Base-by-base conservation (phyloP, 306 rosid genomes). In the Castanea mollissima region DNA sequence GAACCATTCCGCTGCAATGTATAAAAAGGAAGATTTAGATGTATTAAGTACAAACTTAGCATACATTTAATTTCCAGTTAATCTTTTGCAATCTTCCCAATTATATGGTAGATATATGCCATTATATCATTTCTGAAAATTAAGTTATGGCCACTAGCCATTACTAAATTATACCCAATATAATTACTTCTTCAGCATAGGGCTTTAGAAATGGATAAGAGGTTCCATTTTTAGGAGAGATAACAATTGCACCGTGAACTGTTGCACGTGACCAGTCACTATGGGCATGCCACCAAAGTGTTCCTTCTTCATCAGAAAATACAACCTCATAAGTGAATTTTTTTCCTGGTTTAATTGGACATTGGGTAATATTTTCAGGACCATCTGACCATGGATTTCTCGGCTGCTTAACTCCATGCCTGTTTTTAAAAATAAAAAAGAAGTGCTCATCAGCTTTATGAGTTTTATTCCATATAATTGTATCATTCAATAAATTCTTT, bases 271-370 rank as follows among this genome's bases (percentile, higher is more conserved):
- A 2, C 88, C 88, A 85, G 1, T 72, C 80, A 4, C 88, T 85
- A 34, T 85, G 88, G 9, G 88, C 86, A 38, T 85, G 88, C 88
- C 88, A 85, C 86, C 88, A 85, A 1, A 85, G n/a, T 1, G 88
- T 85, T 20, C 88, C 84, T 82, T 85, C 88, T 77, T 85, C 85
- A 6, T 21, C 20, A 1, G 88, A 81, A 65, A 85, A 85, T 3
- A 78, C 74, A 3, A 85, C 70, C 13, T 85, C 77, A 0, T 85
- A 63, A 3, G 80, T 81, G 21, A 85, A 77, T 23, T 64, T 85
- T 4, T 23, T 55, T 18, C 88, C 85, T 3, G 83, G 65, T 7
- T 69, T 41, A 8, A 85, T 85, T 2, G 88, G 88, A 55, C 88
- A 85, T 0, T 85, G 88, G 0, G 88, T 85, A 8, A 85, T 80